Evolutionary conservation across 179 eudicot genomes (phyloP).

Genomic region (Sideroxylon spinosum): DNA sequence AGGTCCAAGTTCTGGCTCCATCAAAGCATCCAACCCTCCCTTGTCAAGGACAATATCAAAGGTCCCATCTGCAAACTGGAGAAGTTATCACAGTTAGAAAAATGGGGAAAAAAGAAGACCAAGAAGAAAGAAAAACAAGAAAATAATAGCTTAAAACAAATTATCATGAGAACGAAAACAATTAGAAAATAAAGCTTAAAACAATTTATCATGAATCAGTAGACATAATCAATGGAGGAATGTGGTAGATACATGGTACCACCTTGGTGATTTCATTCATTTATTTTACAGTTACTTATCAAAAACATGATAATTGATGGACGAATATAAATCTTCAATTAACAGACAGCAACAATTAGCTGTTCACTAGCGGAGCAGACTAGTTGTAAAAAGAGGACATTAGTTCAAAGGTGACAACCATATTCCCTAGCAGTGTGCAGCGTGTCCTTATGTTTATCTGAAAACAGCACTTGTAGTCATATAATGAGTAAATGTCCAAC

Average conservation of each 20-base stretch:
- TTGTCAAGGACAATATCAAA: constrained; percentile 80
- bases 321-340: background rate
- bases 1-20: constrained; percentile 89
- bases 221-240: no score
- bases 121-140: background rate
- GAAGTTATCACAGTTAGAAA: constrained; percentile 15
- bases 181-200: no score
- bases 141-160: background rate
- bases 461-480: background rate
- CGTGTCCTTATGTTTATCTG: background rate
- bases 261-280: no score
- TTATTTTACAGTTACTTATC: no score
- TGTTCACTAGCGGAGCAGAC: background rate
- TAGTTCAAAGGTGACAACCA: background rate
- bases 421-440: background rate
- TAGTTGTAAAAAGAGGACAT: background rate
- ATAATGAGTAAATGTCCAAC: background rate
- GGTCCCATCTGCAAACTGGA: constrained; percentile 63
- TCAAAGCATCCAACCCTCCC: constrained; percentile 94
- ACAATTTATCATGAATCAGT: no score
- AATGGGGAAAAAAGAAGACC: background rate
- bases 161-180: background rate
- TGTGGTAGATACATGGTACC: no score
- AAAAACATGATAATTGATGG: background rate
- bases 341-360: background rate